A percentile compares a stretch with the other conserved stretches of the same genome.
phyloP scores from a whole-genome alignment of 2,329 filamentous ascomycete genomes.

The Zymoseptoria brevis region DNA sequence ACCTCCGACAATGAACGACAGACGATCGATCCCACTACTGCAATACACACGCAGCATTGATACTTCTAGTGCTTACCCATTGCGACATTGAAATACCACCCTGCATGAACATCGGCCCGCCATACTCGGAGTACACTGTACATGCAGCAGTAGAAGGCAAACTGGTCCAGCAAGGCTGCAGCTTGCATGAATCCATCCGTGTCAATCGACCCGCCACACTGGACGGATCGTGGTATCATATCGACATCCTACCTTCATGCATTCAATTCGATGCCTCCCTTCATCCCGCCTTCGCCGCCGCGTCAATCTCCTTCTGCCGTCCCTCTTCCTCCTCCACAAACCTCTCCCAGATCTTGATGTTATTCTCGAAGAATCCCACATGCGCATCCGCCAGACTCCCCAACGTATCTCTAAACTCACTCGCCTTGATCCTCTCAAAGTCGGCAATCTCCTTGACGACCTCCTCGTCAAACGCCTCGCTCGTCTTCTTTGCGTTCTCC shows the following conservation, averaged over 20 bases:
- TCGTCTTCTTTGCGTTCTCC: slow-evolving; percentile 75
- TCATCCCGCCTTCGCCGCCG: not conserved
- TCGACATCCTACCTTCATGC: not conserved
- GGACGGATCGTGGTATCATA: not conserved
- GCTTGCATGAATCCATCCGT: not conserved
- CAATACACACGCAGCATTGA: not conserved
- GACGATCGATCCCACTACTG: not conserved
- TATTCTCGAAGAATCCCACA: slow-evolving; percentile 74
- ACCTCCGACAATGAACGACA: no score
- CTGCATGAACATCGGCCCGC: not conserved
- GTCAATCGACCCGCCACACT: not conserved
- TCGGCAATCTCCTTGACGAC: slow-evolving; percentile 87
- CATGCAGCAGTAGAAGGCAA: not conserved
- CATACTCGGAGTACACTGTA: not conserved
- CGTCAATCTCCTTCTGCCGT: slow-evolving; percentile 14
- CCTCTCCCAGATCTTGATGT: slow-evolving; percentile 76
- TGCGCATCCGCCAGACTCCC: slow-evolving; percentile 77
- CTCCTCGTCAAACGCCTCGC: slow-evolving; percentile 91
- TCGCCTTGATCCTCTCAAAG: slow-evolving; percentile 91
- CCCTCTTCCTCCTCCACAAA: slow-evolving; percentile 71
- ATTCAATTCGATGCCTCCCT: no score
- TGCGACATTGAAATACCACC: not conserved
- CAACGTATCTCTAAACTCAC: slow-evolving; percentile 79
- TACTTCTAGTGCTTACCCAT: not conserved
- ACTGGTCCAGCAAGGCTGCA: not conserved